phyloP scores from a whole-genome alignment of 371 early-diverging fungal genomes.

The Apophysomyces elegans region DNA sequence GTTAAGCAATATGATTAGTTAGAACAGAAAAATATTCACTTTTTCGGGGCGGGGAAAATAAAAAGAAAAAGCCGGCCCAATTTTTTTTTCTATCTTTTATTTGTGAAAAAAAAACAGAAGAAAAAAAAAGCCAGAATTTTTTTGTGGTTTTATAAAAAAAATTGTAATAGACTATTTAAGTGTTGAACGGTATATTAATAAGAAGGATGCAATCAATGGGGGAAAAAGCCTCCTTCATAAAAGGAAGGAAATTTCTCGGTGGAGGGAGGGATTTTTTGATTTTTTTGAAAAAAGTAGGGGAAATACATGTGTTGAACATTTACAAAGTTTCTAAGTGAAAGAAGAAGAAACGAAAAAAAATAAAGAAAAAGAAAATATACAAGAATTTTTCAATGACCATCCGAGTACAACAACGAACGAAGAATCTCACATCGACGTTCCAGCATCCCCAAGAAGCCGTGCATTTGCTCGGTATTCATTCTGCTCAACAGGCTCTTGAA shows the following conservation, averaged over 20 bases:
- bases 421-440: conserved; percentile 36
- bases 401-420: conserved; percentile 22
- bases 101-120: background rate
- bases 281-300: background rate
- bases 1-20: background rate
- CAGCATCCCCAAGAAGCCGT: conserved; percentile 34
- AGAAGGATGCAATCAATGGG: background rate
- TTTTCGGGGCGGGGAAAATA: background rate
- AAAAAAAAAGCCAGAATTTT: background rate
- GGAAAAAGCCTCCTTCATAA: background rate
- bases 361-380: conserved; percentile 2
- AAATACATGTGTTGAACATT: conserved; percentile 7
- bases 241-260: background rate
- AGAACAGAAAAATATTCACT: background rate
- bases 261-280: background rate
- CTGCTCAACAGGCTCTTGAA: conserved; percentile 37
- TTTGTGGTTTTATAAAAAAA: background rate
- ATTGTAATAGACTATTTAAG: background rate
- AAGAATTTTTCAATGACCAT: conserved; percentile 3
- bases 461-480: conserved; percentile 35
- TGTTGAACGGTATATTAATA: conserved; percentile 11
- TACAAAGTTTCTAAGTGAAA: conserved; percentile 1
- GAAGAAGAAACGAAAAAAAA: background rate
- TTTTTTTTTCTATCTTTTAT: background rate
- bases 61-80: background rate